These are phyloP conservation scores for Chamaecrista fasciculata DNA, from an alignment of 306 rosid species.

Conservation along the genomic window DNA sequence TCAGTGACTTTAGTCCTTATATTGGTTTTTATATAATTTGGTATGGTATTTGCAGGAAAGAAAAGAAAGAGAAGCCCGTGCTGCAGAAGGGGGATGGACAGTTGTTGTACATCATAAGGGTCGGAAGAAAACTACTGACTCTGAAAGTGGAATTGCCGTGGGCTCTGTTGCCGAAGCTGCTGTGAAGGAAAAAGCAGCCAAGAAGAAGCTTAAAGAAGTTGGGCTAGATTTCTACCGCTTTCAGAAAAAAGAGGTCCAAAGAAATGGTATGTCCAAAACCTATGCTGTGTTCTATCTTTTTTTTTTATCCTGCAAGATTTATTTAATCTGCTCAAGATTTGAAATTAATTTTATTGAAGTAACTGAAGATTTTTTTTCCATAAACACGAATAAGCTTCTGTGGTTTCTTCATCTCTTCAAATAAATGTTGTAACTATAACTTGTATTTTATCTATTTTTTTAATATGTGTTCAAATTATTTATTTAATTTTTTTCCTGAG, in stretches of 20 bases:
- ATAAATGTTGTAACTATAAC: background rate
- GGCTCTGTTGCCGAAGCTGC: constrained; percentile 83
- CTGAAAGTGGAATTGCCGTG: constrained; percentile 72
- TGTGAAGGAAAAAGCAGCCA: constrained; percentile 55
- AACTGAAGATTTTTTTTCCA: background rate
- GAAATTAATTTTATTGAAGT: background rate
- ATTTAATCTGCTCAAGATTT: background rate
- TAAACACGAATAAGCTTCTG: background rate
- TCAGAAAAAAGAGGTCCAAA: constrained; percentile 79
- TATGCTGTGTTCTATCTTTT: background rate
- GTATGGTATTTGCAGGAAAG: constrained; percentile 54
- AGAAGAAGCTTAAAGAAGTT: constrained; percentile 63
- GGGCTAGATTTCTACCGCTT: constrained; percentile 80
- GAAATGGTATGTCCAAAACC: constrained; percentile 56
- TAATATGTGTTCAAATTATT: too few species aligned
- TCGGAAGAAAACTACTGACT: constrained; percentile 82
- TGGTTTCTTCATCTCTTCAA: background rate
- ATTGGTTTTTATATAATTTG: constrained; percentile 14
- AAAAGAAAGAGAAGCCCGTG: constrained; percentile 64
- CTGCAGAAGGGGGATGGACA: constrained; percentile 88
- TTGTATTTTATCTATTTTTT: too few species aligned
- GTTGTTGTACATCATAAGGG: constrained; percentile 85
- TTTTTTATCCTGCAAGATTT: background rate
- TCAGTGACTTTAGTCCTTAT: background rate
- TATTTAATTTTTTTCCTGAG: too few species aligned